Conservation (phyloP, 1,139 yeast genomes). For the Scheffersomyces quercinus region DNA sequence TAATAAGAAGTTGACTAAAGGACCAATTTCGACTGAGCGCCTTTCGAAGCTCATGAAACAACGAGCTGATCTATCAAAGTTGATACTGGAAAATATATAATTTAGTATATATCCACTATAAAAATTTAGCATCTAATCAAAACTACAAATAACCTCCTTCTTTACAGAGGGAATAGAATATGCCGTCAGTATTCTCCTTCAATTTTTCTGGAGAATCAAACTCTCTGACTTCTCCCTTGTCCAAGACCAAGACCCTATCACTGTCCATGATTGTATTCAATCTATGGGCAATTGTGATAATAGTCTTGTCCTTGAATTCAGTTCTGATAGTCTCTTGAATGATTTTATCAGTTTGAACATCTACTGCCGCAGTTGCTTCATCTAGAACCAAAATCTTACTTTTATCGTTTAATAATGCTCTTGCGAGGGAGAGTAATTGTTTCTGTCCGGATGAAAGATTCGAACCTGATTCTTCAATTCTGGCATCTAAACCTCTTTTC, state of each 20-base stretch:
- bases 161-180: slow-evolving; percentile 22
- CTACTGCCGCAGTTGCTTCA: slow-evolving; percentile 30
- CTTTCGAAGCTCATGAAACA: slow-evolving; percentile 31
- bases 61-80: slow-evolving; percentile 34
- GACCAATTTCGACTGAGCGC: slow-evolving; percentile 31
- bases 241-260: slow-evolving; percentile 25
- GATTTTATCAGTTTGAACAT: slow-evolving; percentile 27
- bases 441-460: slow-evolving; percentile 25
- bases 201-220: slow-evolving; percentile 22
- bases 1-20: slow-evolving; percentile 42
- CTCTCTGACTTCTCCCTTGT: slow-evolving; percentile 22
- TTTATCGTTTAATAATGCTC: slow-evolving; percentile 19
- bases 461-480: slow-evolving; percentile 19
- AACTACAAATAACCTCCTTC: slow-evolving; percentile 17
- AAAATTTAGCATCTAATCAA: not conserved
- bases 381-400: slow-evolving; percentile 24
- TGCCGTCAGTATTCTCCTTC: slow-evolving; percentile 15
- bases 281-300: slow-evolving; percentile 27
- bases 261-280: slow-evolving; percentile 28
- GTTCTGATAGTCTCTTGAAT: slow-evolving; percentile 25
- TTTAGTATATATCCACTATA: not conserved
- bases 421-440: slow-evolving; percentile 21
- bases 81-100: not conserved
- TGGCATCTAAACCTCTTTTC: slow-evolving; percentile 17
- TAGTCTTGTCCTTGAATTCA: slow-evolving; percentile 25